Base-by-base conservation (phyloP, 441 rosid species). In the Melastoma candidum region DNA sequence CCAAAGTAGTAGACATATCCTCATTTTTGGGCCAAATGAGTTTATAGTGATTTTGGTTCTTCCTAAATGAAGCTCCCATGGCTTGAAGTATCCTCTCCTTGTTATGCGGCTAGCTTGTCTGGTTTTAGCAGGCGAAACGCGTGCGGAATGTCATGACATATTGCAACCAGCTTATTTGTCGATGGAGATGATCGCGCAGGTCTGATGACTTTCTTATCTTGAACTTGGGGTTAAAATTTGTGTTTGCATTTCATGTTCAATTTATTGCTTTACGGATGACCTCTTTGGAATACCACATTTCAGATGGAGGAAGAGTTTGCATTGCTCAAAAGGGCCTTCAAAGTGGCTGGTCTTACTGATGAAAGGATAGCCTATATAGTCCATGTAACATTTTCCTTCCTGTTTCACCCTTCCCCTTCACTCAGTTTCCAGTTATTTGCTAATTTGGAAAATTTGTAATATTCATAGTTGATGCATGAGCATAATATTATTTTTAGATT, bases 261-360 rank as follows among this genome's bases (percentile, higher is more conserved):
- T 7, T 29, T 29, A 29, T 17, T 17, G 22, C 22, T 17, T 17
- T 17, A 17, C 22, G 22, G 22, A 17, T 17, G 48, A 14, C 11
- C 24, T 7, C 12, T 43, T 10, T 25, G 4, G 39, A 12, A 29
- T 72, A 70, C 53, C 43, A 57, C 56, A 70, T 66, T 57, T 55
- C 77, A 86, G 97, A 75, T 84, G 79, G 90, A 84, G 66, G 85
- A 86, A 47, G 97, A 81, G 54, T 86, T 68, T 62, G 57, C 48
- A 56, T 63, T 82, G 71, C 71, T 82, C 51, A 75, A 76, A 65
- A 72, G 63, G 51, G 74, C 80, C 54, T 71, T 86, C 48, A 13
- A 54, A 12, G 65, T 58, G 57, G 85, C 84, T 63, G 70, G 68
- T 60, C 47, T 82, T 53, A 60, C 51, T 41, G 77, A 70, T 11